phyloP scores from a whole-genome alignment of 2,329 filamentous ascomycete species.

The Scedosporium dehoogii region DNA sequence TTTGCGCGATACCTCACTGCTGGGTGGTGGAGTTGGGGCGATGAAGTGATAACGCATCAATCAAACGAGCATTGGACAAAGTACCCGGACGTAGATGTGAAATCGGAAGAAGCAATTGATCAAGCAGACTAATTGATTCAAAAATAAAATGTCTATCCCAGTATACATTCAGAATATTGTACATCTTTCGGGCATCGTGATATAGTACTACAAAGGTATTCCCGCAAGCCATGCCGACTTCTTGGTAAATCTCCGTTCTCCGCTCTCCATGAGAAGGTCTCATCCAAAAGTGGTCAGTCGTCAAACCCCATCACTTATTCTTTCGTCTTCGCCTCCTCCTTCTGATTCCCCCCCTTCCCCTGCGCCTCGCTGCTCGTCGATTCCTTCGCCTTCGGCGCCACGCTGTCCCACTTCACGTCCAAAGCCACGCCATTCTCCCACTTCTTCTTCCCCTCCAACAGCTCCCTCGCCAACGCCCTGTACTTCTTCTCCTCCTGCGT shows the following conservation, averaged over 20 bases:
- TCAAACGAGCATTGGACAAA: constrained; percentile 39
- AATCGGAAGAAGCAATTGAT: neutral
- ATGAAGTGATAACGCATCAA: constrained; percentile 64
- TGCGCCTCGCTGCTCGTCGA: neutral
- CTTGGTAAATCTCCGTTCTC: too few species aligned
- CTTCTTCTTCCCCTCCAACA: constrained; percentile 49
- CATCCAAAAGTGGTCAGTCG: too few species aligned
- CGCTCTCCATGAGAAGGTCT: neutral
- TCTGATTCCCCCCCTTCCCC: constrained; percentile 5
- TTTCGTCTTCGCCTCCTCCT: constrained; percentile 10
- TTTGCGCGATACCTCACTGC: constrained; percentile 66
- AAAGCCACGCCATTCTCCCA: constrained; percentile 44
- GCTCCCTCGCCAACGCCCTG: constrained; percentile 44
- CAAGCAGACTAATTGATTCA: constrained; percentile 6
- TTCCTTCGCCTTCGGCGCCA: constrained; percentile 15
- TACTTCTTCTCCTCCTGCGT: constrained; percentile 29
- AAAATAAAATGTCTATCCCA: constrained; percentile 12
- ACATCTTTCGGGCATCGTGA: constrained; percentile 19
- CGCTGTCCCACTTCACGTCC: constrained; percentile 35
- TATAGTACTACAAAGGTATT: constrained; percentile 10
- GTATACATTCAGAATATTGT: constrained; percentile 19
- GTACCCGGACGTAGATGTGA: neutral
- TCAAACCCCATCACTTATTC: neutral
- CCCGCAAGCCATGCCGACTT: neutral
- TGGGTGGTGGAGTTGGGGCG: constrained; percentile 72